Conservation (phyloP, 139 green algal genomes). For the Prasinococcaceae sp. region DNA sequence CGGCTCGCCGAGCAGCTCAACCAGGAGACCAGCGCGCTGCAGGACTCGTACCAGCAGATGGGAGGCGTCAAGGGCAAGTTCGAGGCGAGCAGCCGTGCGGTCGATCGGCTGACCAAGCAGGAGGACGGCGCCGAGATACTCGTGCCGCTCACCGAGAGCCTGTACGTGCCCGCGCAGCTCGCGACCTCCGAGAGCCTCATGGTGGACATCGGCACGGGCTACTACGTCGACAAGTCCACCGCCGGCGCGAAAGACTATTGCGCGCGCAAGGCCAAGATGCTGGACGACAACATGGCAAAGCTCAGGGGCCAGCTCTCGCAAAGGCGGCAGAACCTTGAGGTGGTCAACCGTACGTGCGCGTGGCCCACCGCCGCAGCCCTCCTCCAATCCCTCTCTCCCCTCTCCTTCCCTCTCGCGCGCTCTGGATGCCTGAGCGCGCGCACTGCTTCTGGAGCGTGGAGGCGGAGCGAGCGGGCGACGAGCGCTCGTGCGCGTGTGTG, state of each 20-base stretch:
- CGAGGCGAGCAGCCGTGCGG: constrained; percentile 26
- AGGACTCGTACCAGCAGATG: constrained; percentile 27
- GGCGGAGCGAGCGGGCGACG: no score
- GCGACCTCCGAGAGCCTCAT: constrained; percentile 56
- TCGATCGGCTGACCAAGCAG: constrained; percentile 34
- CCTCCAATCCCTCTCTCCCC: no score
- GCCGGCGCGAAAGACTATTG: constrained; percentile 53
- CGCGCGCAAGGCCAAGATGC: constrained; percentile 43
- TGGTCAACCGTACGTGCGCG: no score
- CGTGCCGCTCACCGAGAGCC: constrained; percentile 65
- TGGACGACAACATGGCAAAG: constrained; percentile 45
- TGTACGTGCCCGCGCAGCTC: constrained; percentile 70
- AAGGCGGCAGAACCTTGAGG: no score
- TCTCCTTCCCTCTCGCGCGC: no score
- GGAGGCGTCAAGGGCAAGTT: constrained; percentile 28
- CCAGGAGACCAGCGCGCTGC: constrained; percentile 28
- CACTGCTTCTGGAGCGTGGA: no score
- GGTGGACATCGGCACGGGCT: constrained; percentile 78
- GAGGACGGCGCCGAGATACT: constrained; percentile 47
- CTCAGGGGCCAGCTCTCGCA: no score
- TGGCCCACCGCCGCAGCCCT: no score
- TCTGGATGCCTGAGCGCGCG: no score
- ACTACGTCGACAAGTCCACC: constrained; percentile 63
- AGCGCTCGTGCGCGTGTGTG: no score
- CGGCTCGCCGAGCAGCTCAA: constrained; percentile 27